Conservation (phyloP, 805 yeast genomes). For the Myxozyma nipponensis region DNA sequence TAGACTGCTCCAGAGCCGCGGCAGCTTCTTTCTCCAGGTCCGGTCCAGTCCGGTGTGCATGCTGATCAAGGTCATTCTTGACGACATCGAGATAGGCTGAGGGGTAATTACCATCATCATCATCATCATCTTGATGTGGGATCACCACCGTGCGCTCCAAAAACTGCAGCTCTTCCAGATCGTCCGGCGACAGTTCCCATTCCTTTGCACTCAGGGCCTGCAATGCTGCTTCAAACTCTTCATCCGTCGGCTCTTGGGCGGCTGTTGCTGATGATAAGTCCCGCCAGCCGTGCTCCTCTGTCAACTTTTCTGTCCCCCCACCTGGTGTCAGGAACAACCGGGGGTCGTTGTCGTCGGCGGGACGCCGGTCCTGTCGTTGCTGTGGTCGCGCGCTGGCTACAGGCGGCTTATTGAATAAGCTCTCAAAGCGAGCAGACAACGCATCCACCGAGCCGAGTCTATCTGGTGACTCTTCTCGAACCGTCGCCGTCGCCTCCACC, state of each 20-base stretch:
- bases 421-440: constrained; percentile 19
- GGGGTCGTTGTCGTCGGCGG: background rate
- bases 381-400: constrained; percentile 5
- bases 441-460: constrained; percentile 21
- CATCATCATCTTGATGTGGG: constrained; percentile 1
- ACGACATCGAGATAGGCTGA: constrained; percentile 15
- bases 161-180: constrained; percentile 14
- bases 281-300: background rate
- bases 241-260: constrained; percentile 15
- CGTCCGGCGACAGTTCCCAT: constrained; percentile 24
- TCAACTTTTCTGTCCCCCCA: constrained; percentile 6
- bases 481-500: background rate
- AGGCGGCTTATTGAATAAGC: constrained; percentile 15
- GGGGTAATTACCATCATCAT: constrained; percentile 5
- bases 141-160: constrained; percentile 19
- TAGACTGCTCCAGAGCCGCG: no score
- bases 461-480: constrained; percentile 19
- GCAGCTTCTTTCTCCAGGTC: background rate
- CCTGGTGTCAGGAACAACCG: background rate
- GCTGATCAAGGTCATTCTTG: constrained; percentile 9
- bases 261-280: background rate
- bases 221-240: constrained; percentile 21
- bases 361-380: background rate
- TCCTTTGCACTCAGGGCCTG: constrained; percentile 15
- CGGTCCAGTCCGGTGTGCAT: background rate